Evolutionary conservation across 495 filamentous ascomycete species (phyloP).

Genomic region (Aspergillus carlsbadensis): DNA sequence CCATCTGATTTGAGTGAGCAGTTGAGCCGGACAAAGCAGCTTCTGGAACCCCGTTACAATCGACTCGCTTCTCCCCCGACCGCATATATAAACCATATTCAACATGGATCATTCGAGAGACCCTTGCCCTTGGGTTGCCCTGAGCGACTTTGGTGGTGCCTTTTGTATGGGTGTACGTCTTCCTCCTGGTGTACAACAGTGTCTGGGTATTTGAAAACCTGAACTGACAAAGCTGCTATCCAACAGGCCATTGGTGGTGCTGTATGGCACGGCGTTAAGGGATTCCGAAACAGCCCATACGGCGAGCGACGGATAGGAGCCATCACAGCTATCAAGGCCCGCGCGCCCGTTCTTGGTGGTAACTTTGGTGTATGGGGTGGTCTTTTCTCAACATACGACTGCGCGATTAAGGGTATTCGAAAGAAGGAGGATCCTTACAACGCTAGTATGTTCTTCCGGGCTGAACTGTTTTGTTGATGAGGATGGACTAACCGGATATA

Average conservation of each 20-base stretch:
- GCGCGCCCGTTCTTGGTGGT: slow-evolving; percentile 91
- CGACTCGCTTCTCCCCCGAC: background rate
- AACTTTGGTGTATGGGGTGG: slow-evolving; percentile 99
- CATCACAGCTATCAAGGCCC: slow-evolving; percentile 94
- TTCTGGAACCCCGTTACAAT: slow-evolving; percentile 11
- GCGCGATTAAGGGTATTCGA: slow-evolving; percentile 91
- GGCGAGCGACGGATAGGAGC: slow-evolving; percentile 95
- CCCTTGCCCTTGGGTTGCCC: slow-evolving; percentile 93
- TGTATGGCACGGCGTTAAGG: slow-evolving; percentile 98
- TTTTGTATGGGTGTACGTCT: slow-evolving; percentile 92
- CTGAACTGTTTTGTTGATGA: background rate
- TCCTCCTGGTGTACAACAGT: background rate
- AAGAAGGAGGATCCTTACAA: slow-evolving; percentile 99
- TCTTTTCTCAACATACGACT: slow-evolving; percentile 91
- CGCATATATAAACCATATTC: slow-evolving; percentile 15
- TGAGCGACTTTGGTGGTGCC: slow-evolving; percentile 96
- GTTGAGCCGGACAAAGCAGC: slow-evolving; percentile 13
- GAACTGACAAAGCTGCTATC: slow-evolving; percentile 14
- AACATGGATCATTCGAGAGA: slow-evolving; percentile 92
- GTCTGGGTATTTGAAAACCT: background rate
- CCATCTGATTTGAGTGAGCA: slow-evolving; percentile 6
- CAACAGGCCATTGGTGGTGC: slow-evolving; percentile 74
- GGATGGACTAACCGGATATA: slow-evolving; percentile 4
- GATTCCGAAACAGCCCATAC: slow-evolving; percentile 83
- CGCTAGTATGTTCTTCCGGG: slow-evolving; percentile 61